These are phyloP conservation scores for Zostera marina DNA, from an alignment of 116 monocot species.

Conservation along the genomic window DNA sequence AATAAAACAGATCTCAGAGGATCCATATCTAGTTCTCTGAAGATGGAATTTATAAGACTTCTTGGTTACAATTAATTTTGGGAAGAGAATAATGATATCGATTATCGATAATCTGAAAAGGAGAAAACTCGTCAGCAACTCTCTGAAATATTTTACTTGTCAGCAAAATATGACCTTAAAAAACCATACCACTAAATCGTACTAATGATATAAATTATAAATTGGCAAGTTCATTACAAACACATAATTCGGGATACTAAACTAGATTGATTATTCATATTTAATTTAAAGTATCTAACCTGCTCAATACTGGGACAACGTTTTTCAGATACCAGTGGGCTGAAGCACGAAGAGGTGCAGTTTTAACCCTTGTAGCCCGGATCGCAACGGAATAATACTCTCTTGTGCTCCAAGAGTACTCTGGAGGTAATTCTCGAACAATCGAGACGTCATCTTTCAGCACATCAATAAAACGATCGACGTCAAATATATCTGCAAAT, in stretches of 20 bases:
- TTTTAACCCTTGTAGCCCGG: conserved; percentile 76
- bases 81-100: too few relatives aligned
- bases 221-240: background rate
- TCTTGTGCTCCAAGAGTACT: conserved; percentile 89
- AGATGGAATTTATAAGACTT: too few relatives aligned
- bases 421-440: conserved; percentile 40
- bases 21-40: too few relatives aligned
- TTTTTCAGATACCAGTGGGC: conserved; percentile 78
- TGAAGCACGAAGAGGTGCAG: conserved; percentile 80
- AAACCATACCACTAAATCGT: too few relatives aligned
- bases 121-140: too few relatives aligned
- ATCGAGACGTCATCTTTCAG: conserved; percentile 66
- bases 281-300: conserved; percentile 15
- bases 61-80: too few relatives aligned
- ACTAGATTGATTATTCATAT: background rate
- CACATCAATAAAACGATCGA: conserved; percentile 60
- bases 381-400: conserved; percentile 77
- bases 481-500: conserved; percentile 74
- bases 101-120: too few relatives aligned
- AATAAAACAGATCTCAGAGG: too few relatives aligned
- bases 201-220: too few relatives aligned
- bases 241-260: background rate
- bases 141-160: too few relatives aligned
- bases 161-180: too few relatives aligned
- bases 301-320: conserved; percentile 63